A percentile compares a stretch with the other conserved stretches of the same genome.
Evolutionary conservation across 371 early-diverging fungal genomes (phyloP).

Genomic region (Choanephora cucurbitarum): DNA sequence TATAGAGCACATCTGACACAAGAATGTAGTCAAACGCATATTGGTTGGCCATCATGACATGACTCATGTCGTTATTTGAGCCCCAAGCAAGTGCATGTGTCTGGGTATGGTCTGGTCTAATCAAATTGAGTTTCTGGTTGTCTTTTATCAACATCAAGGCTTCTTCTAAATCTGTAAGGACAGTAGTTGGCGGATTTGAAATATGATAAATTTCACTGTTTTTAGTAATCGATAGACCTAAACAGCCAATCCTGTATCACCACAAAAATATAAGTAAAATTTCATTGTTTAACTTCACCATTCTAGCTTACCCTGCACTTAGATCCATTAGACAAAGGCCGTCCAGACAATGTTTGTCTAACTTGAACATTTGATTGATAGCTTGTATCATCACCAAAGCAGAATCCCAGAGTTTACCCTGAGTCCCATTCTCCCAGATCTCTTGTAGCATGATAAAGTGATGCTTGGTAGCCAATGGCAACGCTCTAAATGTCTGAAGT

Average conservation of each 20-base stretch:
- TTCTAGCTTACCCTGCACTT: constrained; percentile 41
- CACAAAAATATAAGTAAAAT: neutral
- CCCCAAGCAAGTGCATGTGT: constrained; percentile 34
- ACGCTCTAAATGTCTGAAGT: neutral
- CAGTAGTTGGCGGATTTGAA: constrained; percentile 11
- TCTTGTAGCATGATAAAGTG: constrained; percentile 39
- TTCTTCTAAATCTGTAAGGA: constrained; percentile 46
- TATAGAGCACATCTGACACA: constrained; percentile 56
- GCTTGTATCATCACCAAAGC: constrained; percentile 44
- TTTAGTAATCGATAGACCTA: constrained; percentile 22
- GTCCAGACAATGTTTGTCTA: constrained; percentile 11
- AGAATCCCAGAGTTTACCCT: constrained; percentile 60
- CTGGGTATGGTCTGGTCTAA: constrained; percentile 1
- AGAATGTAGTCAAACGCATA: constrained; percentile 38
- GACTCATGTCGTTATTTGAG: neutral
- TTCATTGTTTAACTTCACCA: too few species aligned
- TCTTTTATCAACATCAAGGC: constrained; percentile 38
- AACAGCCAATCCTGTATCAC: too few species aligned
- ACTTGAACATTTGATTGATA: constrained; percentile 21
- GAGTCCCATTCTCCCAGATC: constrained; percentile 44
- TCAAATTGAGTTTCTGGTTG: constrained; percentile 38
- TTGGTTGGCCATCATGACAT: neutral
- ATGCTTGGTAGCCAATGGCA: neutral
- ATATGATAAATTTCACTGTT: constrained; percentile 1
- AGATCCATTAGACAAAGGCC: constrained; percentile 48